Evolutionary conservation across 2,329 filamentous ascomycete genomes (phyloP).

Genomic region (Seiridium unicorne): DNA sequence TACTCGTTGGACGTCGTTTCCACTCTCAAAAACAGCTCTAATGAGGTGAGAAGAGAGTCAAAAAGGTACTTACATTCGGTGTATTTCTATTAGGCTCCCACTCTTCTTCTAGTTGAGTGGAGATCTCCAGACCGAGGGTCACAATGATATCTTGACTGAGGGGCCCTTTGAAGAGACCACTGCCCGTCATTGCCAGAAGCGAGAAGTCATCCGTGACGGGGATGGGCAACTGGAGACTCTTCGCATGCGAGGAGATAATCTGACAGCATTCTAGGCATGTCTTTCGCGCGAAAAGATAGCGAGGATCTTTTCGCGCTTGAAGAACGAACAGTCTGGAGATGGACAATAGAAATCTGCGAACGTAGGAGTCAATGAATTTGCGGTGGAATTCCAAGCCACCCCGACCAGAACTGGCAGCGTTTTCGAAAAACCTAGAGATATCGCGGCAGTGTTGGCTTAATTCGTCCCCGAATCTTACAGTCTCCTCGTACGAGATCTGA

Average conservation of each 20-base stretch:
- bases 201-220: constrained; percentile 15
- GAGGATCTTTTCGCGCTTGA: constrained; percentile 15
- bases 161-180: constrained; percentile 21
- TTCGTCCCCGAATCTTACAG: constrained; percentile 12
- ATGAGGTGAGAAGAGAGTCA: too few relatives aligned
- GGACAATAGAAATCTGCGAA: constrained; percentile 21
- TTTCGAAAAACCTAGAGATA: constrained; percentile 16
- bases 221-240: constrained; percentile 11
- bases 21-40: too few relatives aligned
- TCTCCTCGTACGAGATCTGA: constrained; percentile 13
- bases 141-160: constrained; percentile 18
- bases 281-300: constrained; percentile 22
- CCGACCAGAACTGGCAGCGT: not conserved
- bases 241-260: constrained; percentile 18
- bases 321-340: constrained; percentile 21
- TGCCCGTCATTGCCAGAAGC: constrained; percentile 15
- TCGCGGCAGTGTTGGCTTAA: constrained; percentile 19
- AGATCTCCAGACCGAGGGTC: constrained; percentile 14
- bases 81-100: not conserved
- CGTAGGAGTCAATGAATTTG: constrained; percentile 22
- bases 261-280: constrained; percentile 20
- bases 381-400: constrained; percentile 15
- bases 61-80: too few relatives aligned
- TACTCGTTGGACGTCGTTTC: too few relatives aligned
- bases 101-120: constrained; percentile 20